These are phyloP conservation scores for Anthoceros angustus DNA, from an alignment of 225 moss, liverwort and hornwort species.

Conservation along the genomic window DNA sequence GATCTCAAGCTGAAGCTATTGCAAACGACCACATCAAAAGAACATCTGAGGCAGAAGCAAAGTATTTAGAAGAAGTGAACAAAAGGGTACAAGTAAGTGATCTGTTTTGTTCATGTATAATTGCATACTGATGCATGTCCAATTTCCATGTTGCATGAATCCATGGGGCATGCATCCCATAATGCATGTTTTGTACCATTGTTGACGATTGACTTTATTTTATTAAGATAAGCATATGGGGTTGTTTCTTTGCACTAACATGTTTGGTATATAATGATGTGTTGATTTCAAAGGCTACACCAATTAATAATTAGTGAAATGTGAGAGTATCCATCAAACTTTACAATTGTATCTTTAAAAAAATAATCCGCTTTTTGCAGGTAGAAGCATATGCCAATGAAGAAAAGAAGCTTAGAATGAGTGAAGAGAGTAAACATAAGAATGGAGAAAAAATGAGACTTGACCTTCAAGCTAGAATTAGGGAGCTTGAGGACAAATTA, in stretches of 20 bases:
- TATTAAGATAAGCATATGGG: no score
- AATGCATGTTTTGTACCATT: no score
- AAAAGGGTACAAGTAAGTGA: background rate
- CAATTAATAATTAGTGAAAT: no score
- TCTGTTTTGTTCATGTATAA: no score
- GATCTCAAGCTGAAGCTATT: background rate
- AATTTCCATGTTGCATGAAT: no score
- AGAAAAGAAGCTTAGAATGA: background rate
- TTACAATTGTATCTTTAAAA: background rate
- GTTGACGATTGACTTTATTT: no score
- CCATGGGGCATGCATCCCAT: no score
- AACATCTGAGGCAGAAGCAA: background rate
- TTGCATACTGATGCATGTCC: no score
- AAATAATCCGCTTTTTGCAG: background rate
- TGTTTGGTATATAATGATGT: no score
- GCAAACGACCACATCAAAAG: background rate
- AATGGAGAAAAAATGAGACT: background rate
- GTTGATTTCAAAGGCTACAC: no score
- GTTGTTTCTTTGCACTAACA: no score
- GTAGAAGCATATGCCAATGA: background rate
- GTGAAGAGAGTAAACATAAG: background rate
- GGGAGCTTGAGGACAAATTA: background rate
- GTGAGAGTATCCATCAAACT: background rate
- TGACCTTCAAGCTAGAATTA: background rate
- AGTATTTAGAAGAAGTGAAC: background rate